phyloP scores from a whole-genome alignment of 305 asterid species.

The Solanum hybrid region DNA sequence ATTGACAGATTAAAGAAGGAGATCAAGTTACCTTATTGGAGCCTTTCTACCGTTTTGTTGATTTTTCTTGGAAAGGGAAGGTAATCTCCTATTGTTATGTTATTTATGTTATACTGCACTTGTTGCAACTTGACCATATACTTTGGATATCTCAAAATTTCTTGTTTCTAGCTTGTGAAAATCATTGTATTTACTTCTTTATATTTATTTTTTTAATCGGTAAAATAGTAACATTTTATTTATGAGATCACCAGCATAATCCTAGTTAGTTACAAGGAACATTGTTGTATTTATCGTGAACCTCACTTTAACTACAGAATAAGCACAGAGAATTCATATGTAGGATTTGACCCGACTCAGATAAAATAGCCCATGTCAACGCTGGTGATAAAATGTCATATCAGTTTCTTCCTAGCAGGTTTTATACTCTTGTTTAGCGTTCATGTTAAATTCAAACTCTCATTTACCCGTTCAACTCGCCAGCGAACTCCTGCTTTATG shows the following conservation, averaged over 20 bases:
- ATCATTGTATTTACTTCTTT: background rate
- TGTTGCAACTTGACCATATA: background rate
- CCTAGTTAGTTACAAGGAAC: background rate
- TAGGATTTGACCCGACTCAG: background rate
- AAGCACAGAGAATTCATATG: background rate
- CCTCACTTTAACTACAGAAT: background rate
- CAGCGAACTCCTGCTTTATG: background rate
- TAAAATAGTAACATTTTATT: background rate
- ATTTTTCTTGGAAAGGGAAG: constrained; percentile 79
- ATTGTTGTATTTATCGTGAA: background rate
- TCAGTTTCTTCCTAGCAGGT: background rate
- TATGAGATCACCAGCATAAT: background rate
- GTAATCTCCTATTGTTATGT: constrained; percentile 21
- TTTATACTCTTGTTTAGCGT: background rate
- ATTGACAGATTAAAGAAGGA: constrained; percentile 68
- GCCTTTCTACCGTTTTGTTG: constrained; percentile 49
- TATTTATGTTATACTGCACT: background rate
- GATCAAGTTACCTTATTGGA: constrained; percentile 69
- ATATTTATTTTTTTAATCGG: background rate
- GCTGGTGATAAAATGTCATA: background rate
- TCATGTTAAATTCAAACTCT: background rate
- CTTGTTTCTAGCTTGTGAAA: background rate
- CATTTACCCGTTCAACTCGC: background rate
- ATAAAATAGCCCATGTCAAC: background rate
- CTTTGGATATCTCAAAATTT: background rate